Base-by-base conservation (phyloP, 176 grass and related monocot genomes). In the Oryza australiensis region DNA sequence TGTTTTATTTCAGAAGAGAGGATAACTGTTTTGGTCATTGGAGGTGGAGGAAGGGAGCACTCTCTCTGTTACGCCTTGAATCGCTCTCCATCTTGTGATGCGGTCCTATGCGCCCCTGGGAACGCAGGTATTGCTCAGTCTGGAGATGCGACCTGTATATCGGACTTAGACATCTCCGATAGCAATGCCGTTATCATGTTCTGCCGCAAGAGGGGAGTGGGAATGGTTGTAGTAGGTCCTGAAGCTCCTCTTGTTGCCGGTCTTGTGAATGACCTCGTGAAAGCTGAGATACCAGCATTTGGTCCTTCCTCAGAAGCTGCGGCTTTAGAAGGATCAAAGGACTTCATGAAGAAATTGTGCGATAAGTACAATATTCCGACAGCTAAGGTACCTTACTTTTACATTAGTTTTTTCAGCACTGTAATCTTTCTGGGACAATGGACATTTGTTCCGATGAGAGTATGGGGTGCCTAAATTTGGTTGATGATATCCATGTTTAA, bases 331-430 rank as follows among this genome's bases (percentile, higher is more conserved):
- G 94, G 94, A 69, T 94, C 92, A 3, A 97, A 97, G 62, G 92
- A 94, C 32, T 98, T 98, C 64, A 94, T 91, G 95, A 98, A 98
- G 78, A 94, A 86, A 18, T 64, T 98, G 78, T 98, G 95, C 4
- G 87, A 91, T 72, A 93, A 93, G 76, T 98, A 88, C 53, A 84
- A 76, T 80, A 98, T 98, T 27, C 95, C 90, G 1, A 98, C 95
- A 65, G 95, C 95, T 48, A 89, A 93, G 84, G 90, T 94, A 84
- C 4, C 48, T 66, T 57, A 11, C 74, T 28, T 51, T 51, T 89
- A n/a, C 41, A 26, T 76, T 80, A 62, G 20, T 64, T 14, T 64
- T 14, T 79, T 59, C 41, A 26, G 22, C 22, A 14, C 23, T 80
- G 18, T 35, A 49, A 3, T 26, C 28, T 41, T 72, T 18, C 82